Conservation (phyloP, 176 grass and related monocot species). For the Oryza nivara region DNA sequence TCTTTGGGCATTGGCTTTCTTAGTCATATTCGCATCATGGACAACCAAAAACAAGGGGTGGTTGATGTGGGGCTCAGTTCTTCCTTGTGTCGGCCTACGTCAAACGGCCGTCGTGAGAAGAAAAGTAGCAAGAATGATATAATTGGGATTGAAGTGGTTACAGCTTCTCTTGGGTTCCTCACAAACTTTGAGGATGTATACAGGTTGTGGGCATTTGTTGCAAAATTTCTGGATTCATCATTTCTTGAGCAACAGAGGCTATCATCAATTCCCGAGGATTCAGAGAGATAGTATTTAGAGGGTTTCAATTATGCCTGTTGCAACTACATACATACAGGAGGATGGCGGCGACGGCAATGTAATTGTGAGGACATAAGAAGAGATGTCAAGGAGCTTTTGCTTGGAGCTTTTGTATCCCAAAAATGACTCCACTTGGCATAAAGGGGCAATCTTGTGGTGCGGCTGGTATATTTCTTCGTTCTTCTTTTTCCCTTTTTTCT, state of each 20-base stretch:
- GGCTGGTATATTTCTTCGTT: constrained; percentile 82
- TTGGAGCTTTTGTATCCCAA: constrained; percentile 48
- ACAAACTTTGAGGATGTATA: constrained; percentile 99
- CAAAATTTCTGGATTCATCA: constrained; percentile 80
- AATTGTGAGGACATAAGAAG: constrained; percentile 48
- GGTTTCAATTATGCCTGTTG: constrained; percentile 49
- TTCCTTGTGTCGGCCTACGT: constrained; percentile 51
- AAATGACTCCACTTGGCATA: constrained; percentile 44
- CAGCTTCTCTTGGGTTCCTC: constrained; percentile 94
- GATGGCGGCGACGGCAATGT: constrained; percentile 27
- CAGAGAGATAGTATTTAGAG: constrained; percentile 56
- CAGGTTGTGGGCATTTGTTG: constrained; percentile 87
- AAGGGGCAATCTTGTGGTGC: constrained; percentile 46
- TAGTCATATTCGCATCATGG: constrained; percentile 77
- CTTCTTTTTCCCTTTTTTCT: constrained; percentile 46
- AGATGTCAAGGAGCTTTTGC: constrained; percentile 48
- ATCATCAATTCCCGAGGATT: constrained; percentile 73
- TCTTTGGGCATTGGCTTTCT: constrained; percentile 84
- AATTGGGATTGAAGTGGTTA: constrained; percentile 76
- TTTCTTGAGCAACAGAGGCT: constrained; percentile 82
- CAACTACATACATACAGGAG: constrained; percentile 47
- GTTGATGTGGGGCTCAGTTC: constrained; percentile 56
- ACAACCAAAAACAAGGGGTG: constrained; percentile 68
- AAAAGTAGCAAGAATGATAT: constrained; percentile 65
- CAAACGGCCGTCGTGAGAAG: constrained; percentile 61